Evolutionary conservation across 192 early-diverging fungal genomes (phyloP).

Genomic region (Podila epigama): DNA sequence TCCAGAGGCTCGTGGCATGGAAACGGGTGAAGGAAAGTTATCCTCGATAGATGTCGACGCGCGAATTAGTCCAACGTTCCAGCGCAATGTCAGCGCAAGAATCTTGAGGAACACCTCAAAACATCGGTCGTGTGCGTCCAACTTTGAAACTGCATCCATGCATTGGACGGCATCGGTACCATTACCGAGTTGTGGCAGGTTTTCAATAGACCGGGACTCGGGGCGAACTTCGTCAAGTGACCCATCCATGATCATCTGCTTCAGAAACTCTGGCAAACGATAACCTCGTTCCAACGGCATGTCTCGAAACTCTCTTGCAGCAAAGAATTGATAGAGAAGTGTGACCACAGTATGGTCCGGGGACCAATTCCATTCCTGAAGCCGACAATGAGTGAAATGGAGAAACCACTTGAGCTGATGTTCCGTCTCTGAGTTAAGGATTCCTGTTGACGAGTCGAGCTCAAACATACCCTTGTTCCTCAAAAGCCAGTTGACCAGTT

Average conservation of each 20-base stretch:
- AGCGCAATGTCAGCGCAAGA: constrained; percentile 10
- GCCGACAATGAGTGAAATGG: constrained; percentile 10
- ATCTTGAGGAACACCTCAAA: constrained; percentile 45
- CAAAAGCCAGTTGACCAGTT: constrained; percentile 10
- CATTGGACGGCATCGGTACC: background rate
- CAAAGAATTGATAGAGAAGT: constrained; percentile 7
- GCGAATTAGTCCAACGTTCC: constrained; percentile 3
- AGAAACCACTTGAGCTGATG: constrained; percentile 6
- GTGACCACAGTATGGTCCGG: constrained; percentile 3
- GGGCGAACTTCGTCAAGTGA: background rate
- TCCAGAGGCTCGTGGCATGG: background rate
- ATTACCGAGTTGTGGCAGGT: no score
- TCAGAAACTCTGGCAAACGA: constrained; percentile 36
- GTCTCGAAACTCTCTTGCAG: constrained; percentile 12
- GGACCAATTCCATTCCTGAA: constrained; percentile 17
- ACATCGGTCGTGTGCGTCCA: constrained; percentile 18
- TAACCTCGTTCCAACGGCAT: constrained; percentile 34
- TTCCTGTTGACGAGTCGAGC: background rate
- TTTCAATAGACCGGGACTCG: no score
- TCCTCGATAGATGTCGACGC: background rate
- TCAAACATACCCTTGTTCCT: background rate
- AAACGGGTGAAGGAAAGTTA: background rate
- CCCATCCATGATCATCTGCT: constrained; percentile 9
- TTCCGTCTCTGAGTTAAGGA: background rate
- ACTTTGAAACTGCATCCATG: background rate